A percentile compares a stretch with the other conserved stretches of the same genome.
Conservation (phyloP, 768 basidiomycete species). For the Clitopilus passeckerianus region DNA sequence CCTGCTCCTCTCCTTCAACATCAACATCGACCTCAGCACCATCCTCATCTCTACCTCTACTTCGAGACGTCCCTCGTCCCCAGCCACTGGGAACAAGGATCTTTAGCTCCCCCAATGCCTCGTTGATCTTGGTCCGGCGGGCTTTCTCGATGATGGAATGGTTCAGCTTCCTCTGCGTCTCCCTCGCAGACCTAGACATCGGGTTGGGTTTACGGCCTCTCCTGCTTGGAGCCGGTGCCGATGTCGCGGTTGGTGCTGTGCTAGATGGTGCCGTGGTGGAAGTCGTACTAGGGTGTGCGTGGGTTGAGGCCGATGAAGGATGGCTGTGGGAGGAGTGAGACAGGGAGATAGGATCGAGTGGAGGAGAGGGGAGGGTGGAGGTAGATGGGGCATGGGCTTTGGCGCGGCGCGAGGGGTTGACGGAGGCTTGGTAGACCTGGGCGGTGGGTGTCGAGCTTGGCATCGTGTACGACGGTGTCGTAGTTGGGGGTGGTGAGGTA, state of each 20-base stretch:
- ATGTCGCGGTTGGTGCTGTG: not conserved
- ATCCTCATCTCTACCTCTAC: slow-evolving; percentile 31
- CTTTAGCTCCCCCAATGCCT: slow-evolving; percentile 74
- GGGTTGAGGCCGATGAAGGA: not conserved
- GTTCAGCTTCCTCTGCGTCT: slow-evolving; percentile 86
- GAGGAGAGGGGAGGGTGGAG: not conserved
- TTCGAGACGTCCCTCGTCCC: slow-evolving; percentile 16
- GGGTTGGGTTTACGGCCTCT: slow-evolving; percentile 73
- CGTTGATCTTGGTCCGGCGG: slow-evolving; percentile 92
- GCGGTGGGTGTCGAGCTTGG: not conserved
- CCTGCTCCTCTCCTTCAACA: slow-evolving; percentile 2
- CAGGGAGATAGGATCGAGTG: not conserved
- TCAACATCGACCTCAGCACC: slow-evolving; percentile 17
- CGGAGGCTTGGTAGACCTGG: not conserved
- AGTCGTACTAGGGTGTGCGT: not conserved
- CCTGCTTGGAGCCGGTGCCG: slow-evolving; percentile 30
- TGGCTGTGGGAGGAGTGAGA: not conserved
- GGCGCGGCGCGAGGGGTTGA: not conserved
- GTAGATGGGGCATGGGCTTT: not conserved
- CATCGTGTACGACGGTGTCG: not conserved
- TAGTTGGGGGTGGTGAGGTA: not conserved
- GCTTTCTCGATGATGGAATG: slow-evolving; percentile 95
- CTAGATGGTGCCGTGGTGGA: not conserved
- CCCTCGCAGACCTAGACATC: slow-evolving; percentile 72
- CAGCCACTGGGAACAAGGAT: slow-evolving; percentile 68